Conservation (phyloP, 768 basidiomycete species). For the Podaxis rugospora region DNA sequence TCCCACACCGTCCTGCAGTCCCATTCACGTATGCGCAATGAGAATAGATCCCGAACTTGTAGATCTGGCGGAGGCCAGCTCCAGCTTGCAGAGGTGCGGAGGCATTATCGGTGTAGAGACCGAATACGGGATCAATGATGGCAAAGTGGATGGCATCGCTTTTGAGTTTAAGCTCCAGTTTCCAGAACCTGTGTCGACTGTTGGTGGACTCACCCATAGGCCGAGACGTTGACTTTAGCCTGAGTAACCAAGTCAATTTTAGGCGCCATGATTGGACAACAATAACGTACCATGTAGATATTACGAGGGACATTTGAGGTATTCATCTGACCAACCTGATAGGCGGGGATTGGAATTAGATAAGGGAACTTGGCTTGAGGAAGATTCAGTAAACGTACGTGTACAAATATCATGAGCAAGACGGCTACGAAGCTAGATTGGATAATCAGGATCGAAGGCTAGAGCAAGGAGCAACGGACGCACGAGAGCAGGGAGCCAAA, state of each 20-base stretch:
- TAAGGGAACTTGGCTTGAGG: slow-evolving; percentile 11
- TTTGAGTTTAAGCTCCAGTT: slow-evolving; percentile 3
- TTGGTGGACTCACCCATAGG: slow-evolving; percentile 52
- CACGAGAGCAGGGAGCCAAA: slow-evolving; percentile 71
- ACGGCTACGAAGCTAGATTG: slow-evolving; percentile 38
- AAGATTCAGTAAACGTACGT: slow-evolving; percentile 45
- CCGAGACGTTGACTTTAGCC: slow-evolving; percentile 68
- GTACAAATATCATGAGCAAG: slow-evolving; percentile 74
- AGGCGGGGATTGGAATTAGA: slow-evolving; percentile 19
- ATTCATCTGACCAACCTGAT: slow-evolving; percentile 78
- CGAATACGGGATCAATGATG: slow-evolving; percentile 52
- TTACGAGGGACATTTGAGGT: slow-evolving; percentile 66
- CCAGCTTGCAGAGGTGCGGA: slow-evolving; percentile 52
- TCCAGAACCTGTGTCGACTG: background rate
- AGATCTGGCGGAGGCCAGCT: slow-evolving; percentile 63
- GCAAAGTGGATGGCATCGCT: slow-evolving; percentile 49
- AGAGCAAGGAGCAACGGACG: slow-evolving; percentile 23
- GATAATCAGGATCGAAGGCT: slow-evolving; percentile 19
- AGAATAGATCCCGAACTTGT: slow-evolving; percentile 79
- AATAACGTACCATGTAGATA: slow-evolving; percentile 61
- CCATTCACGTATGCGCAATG: slow-evolving; percentile 69
- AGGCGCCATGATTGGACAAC: background rate
- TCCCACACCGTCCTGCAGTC: slow-evolving; percentile 60
- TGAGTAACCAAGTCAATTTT: slow-evolving; percentile 21
- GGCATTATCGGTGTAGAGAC: slow-evolving; percentile 64